Base-by-base conservation (phyloP, 805 yeast genomes). In the Zygoascus flipseniorum region DNA sequence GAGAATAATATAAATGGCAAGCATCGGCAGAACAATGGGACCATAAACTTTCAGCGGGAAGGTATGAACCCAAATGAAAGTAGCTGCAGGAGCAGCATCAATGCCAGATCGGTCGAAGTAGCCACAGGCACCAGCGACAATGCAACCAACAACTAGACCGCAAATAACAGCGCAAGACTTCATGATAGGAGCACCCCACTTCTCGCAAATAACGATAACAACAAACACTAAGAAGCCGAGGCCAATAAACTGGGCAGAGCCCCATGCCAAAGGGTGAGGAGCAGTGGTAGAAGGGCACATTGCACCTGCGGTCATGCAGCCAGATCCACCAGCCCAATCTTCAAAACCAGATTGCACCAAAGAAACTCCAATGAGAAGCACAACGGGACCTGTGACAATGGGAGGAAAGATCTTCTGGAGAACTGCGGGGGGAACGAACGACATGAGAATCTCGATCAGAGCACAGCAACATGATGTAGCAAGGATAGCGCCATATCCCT, bases 151-250 rank as follows among this genome's bases (percentile, higher is more conserved):
- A 28, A 90, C 71, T 54, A 89, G 73, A 39, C 97, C 97, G 42
- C 83, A 71, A 60, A 89, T 86, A 50, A 89, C 96, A 1, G 97
- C 93, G 77, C 96, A 89, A 1, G 95, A 86, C 65, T 86, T 88
- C 93, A 89, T 86, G 63, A 89, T 85, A 52, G 97, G 97, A 19
- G 97, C 81, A 28, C 97, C 97, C 77, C 85, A 89, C 66, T 81
- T 81, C 69, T 90, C 97, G 63, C 85, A 78, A 32, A 88, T 52
- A 53, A 89, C 76, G 63, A 90, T 88, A 5, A 87, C 73, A 28
- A 80, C 76, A 64, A 79, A 86, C 10, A 89, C 96, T 37, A 84
- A 70, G 75, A 89, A 89, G 3, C 97, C 97, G 32, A 89, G 76
- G 47, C 97, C 97, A 59, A 90, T 71, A 63, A 84, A 89, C 63